Percentiles rank a stretch among this genome's conserved stretches.
Conservation (phyloP, 768 basidiomycete genomes). For the Amanita pallidorosea region DNA sequence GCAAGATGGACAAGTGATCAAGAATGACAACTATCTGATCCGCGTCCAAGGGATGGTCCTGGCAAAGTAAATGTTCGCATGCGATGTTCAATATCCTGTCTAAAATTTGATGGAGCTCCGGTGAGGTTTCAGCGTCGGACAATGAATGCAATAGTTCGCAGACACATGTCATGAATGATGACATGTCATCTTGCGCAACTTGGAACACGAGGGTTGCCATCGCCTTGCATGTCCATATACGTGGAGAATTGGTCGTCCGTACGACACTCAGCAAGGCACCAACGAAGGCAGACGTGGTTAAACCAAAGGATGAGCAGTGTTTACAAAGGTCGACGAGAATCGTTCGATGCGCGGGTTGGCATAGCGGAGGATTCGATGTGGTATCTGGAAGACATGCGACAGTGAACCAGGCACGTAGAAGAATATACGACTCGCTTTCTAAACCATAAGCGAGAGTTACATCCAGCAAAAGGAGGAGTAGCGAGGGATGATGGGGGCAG, state of each 20-base stretch:
- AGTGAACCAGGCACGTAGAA: slow-evolving; percentile 31
- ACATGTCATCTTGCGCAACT: background rate
- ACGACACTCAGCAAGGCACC: slow-evolving; percentile 21
- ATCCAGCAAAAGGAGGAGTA: slow-evolving; percentile 40
- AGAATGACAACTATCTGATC: background rate
- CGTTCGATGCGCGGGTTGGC: slow-evolving; percentile 32
- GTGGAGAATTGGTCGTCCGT: background rate
- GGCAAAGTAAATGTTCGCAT: background rate
- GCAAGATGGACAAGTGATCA: background rate
- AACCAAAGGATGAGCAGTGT: slow-evolving; percentile 23
- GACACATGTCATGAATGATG: slow-evolving; percentile 3
- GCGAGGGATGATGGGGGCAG: slow-evolving; percentile 36
- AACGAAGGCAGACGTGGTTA: slow-evolving; percentile 19
- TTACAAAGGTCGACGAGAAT: slow-evolving; percentile 35
- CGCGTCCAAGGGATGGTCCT: background rate
- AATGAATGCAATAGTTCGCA: background rate
- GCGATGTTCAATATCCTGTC: background rate
- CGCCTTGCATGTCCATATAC: slow-evolving; percentile 33
- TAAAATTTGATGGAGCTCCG: background rate
- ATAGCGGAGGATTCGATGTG: slow-evolving; percentile 17
- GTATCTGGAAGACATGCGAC: slow-evolving; percentile 20
- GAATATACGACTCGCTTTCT: slow-evolving; percentile 26
- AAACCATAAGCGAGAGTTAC: slow-evolving; percentile 35
- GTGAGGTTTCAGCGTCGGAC: slow-evolving; percentile 16
- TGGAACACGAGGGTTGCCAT: slow-evolving; percentile 9